Evolutionary conservation across 2,329 filamentous ascomycete genomes (phyloP).

Genomic region (Botrytis squamosa): DNA sequence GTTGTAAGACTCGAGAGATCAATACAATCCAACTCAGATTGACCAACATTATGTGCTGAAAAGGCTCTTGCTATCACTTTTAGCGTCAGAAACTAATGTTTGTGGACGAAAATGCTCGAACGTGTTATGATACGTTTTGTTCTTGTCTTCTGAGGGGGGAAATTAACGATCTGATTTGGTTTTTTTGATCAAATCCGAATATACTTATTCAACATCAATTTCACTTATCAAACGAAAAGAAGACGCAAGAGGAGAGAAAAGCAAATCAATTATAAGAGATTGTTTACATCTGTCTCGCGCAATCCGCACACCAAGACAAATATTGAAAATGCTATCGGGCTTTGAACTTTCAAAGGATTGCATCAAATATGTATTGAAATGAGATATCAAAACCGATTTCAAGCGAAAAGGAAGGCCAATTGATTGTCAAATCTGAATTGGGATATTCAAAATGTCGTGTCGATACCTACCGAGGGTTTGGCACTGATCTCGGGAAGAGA

Average conservation of each 20-base stretch:
- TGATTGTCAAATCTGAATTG: background rate
- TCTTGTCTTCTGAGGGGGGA: background rate
- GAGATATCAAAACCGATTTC: background rate
- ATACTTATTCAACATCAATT: background rate
- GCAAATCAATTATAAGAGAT: background rate
- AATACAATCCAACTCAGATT: background rate
- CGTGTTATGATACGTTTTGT: background rate
- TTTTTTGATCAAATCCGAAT: background rate
- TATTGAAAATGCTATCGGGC: background rate
- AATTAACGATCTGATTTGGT: background rate
- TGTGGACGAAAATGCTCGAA: background rate
- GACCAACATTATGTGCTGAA: background rate
- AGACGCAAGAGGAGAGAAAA: background rate
- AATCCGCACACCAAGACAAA: background rate
- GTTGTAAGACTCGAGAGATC: background rate
- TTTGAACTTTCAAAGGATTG: background rate
- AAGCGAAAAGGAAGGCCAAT: background rate
- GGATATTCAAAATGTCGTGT: background rate
- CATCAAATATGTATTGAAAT: background rate
- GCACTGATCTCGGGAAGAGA: background rate
- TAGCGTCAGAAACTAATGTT: background rate
- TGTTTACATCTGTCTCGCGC: background rate
- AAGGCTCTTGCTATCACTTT: background rate
- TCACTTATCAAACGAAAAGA: background rate
- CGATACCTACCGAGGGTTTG: background rate